Evolutionary conservation across 495 filamentous ascomycete species (phyloP), one percentile per base, ranked within the genome.

Genomic region (Aspergillus olivimuriae): DNA sequence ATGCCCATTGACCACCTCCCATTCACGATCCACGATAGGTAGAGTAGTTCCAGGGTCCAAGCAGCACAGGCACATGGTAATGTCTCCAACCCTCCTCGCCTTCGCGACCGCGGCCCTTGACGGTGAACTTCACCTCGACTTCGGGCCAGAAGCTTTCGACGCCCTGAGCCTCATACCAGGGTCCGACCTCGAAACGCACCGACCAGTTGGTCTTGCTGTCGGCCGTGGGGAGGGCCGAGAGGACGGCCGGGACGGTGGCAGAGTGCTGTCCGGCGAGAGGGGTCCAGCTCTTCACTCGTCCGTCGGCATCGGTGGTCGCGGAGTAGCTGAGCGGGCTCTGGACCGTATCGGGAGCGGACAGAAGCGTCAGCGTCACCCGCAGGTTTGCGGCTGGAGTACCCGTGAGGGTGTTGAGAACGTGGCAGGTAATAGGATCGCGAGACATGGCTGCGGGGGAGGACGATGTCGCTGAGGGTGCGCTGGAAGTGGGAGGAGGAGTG

Each of bases 11-110:
- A 26, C 4, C 33, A 31, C 12, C 9, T 18, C n/a, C n/a, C n/a
- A n/a, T n/a, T 65, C 48, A 74, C 33, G 68, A 74, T 2, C 92
- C 92, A 54, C 92, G 72, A 65, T 98, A 98, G 4, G 92, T 96
- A 38, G 87, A 87, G 68, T 94, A 98, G 56, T 83, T 88, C 71
- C 82, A 96, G 33, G 90, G 90, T 42, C 87, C 80, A 66, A 98
- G 60, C 61, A 98, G 53, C 59, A 98, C 68, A 19, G 92, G 92
- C 3, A 98, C 85, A 77, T 98, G 92, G 55, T 89, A 96, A 67
- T 94, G 86, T 68, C 86, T 74, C 56, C 73, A 81, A 35, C 69
- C 71, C 41, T 70, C 68, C 73, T 85, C 76, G 10, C 70, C 80
- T 37, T 75, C 72, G 21, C 63, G 63, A 2, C 69, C 69, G 18